Evolutionary conservation across 1,139 yeast genomes (phyloP), one percentile per base, ranked within the genome.

Genomic region (Hyphopichia pseudoburtonii): DNA sequence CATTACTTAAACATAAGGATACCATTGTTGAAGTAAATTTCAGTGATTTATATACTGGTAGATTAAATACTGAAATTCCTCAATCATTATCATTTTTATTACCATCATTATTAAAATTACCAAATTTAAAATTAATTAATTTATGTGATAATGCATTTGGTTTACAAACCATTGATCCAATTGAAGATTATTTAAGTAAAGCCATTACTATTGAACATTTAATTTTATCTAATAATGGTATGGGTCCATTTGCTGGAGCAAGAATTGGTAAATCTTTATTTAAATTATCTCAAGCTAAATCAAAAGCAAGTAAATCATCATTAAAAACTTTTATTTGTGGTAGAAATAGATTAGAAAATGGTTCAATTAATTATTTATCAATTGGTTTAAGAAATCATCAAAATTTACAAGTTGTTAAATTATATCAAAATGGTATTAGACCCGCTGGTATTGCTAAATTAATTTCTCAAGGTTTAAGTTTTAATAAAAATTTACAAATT

Each of bases 181-280:
- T 92, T 44, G 96, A 90, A 56, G 73, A 69, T 26, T 90, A 84
- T 53, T 70, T 94, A 45, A 67, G 86, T 12, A 74, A 81, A 51
- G 96, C 95, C 33, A 73, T 79, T 14, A 81, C 95, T 18, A 66
- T 92, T 41, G 84, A 86, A 60, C 96, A 92, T 57, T 76, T 94
- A 59, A 82, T 87, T 46, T 71, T 94, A 46, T 85, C 96, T 33
- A 92, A 92, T 64, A 92, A 94, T 60, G 98, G 98, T 38, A 83
- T 92, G 80, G 98, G 98, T 17, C 98, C 98, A 22, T 86, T 85
- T 61, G 96, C 97, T 0, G 98, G 98, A 50, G 84, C 94, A 37
- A 78, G 96, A 60, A 86, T 92, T 47, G 98, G 97, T 42, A 80
- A 80, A 47, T 87, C 96, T 5, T 75, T 92, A 41, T 87, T 73